Evolutionary conservation across 257 asterid genomes (phyloP), one percentile per base, ranked within the genome.

Genomic region (Solanum appendiculatum): DNA sequence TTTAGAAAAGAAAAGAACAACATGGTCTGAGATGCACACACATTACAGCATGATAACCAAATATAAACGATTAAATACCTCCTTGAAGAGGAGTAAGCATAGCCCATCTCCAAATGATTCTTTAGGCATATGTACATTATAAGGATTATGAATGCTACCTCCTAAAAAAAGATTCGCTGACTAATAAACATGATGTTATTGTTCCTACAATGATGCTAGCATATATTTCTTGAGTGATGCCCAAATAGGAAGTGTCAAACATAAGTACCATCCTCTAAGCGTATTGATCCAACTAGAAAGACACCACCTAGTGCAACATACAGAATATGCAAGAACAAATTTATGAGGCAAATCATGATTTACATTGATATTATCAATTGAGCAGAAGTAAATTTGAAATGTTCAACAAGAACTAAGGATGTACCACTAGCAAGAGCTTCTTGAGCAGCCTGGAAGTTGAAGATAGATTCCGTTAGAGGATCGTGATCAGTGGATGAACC

Each of bases 371-470:
- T 33, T 40, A 33, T 37, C 5, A 63, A 48, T 85, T 84, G 29
- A 44, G 86, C 25, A 37, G 9, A 18, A 60, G 18, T n/a, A 82
- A 48, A 68, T 56, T 60, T 84, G 81, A 69, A 86, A 37, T 5
- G 39, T 29, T 51, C 31, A 87, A 82, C 46, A 56, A 84, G 36
- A 44, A 83, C 87, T 85, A 44, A 9, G 37, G 64, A 88, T 88
- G 25, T 64, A 95, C 99, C 99, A 93, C 89, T 91, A 89, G 88
- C 92, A 48, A 95, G 90, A 48, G 93, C 96, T 89, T 93, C 97
- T 89, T 89, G 90, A 58, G 82, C 95, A 68, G 94, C 91, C 36
- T 92, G 97, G 86, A 94, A 93, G 27, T 86, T 89, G 86, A 80
- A 56, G 86, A 93, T 80, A 78, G 97, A 91, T 66, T 91, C 94